Percentiles rank a stretch among this genome's conserved stretches.
phyloP scores from a whole-genome alignment of 345 rosid genomes.

The Carallia brachiata region DNA sequence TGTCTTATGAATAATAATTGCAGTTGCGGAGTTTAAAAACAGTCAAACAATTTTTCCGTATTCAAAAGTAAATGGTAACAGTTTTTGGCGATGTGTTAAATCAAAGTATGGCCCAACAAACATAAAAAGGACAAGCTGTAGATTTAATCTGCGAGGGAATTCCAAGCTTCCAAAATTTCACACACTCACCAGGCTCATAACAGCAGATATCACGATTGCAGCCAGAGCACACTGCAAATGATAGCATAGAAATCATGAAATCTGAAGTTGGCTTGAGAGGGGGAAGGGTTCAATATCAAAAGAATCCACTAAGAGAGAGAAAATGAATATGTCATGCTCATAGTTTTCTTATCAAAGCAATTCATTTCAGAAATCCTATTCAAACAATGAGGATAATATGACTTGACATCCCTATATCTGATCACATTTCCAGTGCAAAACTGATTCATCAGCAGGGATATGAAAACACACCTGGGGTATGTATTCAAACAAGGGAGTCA shows the following conservation, averaged over 20 bases:
- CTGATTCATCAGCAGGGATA: neutral
- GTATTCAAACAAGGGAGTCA: conserved; percentile 76
- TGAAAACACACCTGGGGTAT: conserved; percentile 79
- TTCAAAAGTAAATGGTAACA: neutral
- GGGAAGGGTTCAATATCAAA: neutral
- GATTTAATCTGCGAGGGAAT: neutral
- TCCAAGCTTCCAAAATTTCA: conserved; percentile 1
- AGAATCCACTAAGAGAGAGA: neutral
- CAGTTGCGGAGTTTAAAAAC: too few species aligned
- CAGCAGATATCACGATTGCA: conserved; percentile 93
- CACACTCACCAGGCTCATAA: conserved; percentile 72
- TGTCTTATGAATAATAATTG: too few species aligned
- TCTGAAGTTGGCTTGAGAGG: conserved; percentile 24
- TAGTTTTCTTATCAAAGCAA: neutral
- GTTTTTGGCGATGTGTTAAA: too few species aligned
- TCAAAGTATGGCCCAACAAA: too few species aligned
- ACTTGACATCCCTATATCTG: neutral
- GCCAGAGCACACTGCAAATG: conserved; percentile 88
- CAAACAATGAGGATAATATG: too few species aligned
- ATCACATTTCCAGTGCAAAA: conserved; percentile 9
- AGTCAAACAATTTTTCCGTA: neutral
- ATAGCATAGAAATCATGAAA: conserved; percentile 18
- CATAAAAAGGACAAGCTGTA: neutral
- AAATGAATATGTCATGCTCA: neutral
- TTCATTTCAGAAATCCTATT: too few species aligned